Conservation (phyloP, 2,329 filamentous ascomycete species). For the Verticillium isaacii region DNA sequence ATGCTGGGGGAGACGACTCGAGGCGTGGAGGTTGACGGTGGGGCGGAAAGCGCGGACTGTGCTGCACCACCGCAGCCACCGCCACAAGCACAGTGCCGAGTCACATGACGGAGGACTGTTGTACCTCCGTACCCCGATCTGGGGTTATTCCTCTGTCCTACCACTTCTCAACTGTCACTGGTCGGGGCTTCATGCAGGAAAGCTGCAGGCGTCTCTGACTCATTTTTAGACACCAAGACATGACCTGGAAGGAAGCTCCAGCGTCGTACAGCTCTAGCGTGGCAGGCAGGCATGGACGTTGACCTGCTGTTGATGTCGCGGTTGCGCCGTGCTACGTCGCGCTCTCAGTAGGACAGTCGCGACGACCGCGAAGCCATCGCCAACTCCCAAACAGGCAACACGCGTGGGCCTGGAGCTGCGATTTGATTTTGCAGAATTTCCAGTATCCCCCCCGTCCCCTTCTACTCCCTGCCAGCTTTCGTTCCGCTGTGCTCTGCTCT, state of each 20-base stretch:
- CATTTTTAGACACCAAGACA: constrained; percentile 24
- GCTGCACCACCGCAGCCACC: neutral
- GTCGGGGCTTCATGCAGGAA: constrained; percentile 10
- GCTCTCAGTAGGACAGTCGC: constrained; percentile 1
- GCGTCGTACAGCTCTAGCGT: constrained; percentile 8
- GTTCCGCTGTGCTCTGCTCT: neutral
- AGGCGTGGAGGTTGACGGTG: neutral
- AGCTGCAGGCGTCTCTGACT: constrained; percentile 23
- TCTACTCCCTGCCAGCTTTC: neutral
- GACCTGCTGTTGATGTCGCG: neutral
- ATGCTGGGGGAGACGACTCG: neutral
- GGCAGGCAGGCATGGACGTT: neutral
- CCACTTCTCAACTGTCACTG: constrained; percentile 9
- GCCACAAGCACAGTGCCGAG: neutral
- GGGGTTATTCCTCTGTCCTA: constrained; percentile 6
- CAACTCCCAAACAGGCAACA: constrained; percentile 5
- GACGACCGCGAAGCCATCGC: constrained; percentile 13
- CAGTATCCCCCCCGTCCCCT: neutral
- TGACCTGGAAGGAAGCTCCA: neutral
- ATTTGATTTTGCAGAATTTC: neutral
- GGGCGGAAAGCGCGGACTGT: neutral
- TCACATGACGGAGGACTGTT: neutral
- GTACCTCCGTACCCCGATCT: constrained; percentile 4
- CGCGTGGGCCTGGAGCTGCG: neutral
- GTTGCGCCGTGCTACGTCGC: constrained; percentile 1